Base-by-base conservation (phyloP, 192 early-diverging fungal genomes). In the Entomortierella lignicola region DNA sequence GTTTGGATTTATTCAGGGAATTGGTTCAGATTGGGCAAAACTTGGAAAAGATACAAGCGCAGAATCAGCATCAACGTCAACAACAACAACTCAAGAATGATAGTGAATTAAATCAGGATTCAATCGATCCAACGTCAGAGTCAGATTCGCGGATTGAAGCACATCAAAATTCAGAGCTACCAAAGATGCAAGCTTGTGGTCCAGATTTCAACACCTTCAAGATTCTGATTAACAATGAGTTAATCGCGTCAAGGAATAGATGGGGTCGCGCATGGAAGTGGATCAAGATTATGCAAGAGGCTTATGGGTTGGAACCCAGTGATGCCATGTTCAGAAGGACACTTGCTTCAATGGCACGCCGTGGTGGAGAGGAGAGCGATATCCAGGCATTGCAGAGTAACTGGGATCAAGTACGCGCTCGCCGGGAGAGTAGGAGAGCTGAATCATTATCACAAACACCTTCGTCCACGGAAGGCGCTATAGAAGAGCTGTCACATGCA, bases 201-300 rank as follows among this genome's bases (percentile, higher is more conserved):
- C 73, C 73, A 0, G 66, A 77, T 26, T 77, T 66, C 25, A 18
- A 69, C 42, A 77, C 73, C 15, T 77, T 77, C 48, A 21, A 66
- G 44, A 64, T 77, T 37, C 23, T 77, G 44, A 64, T 77, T 54
- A 69, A 77, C 47, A 77, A 69, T 20, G 73, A 77, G 55, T 29
- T 77, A 11, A 77, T 69, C 23, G 61, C 29, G 1, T 43, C 60
- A 8, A 54, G 73, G 32, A 63, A 59, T 37, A 60, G 73, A n/a
- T 77, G 73, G 73, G 66, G 66, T 7, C 73, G 73, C 41, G 73
- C 73, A 1, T 63, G 55, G 59, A 68, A 63, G 39, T 77, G 73
- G 75, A 79, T 70, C 15, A 60, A 66, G 41, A 56, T 79, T 18
- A 79, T 79, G 75, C 75, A 79, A 23, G 56, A 79, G 3, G 55